These are phyloP conservation scores for Leishmania turanica DNA, from an alignment of 208 protist species.

Conservation along the genomic window DNA sequence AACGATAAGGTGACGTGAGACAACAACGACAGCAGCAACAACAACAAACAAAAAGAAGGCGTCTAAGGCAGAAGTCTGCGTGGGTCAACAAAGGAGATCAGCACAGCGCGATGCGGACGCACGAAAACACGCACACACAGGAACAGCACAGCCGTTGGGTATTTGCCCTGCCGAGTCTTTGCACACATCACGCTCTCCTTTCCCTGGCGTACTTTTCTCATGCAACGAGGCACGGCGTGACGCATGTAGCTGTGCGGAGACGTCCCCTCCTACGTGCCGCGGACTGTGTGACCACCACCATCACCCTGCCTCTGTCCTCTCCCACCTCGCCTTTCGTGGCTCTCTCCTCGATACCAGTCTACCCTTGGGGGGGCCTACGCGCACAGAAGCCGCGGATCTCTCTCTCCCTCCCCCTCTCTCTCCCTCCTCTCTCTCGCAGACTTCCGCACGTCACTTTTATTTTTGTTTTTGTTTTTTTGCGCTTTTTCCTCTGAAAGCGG, in stretches of 20 bases:
- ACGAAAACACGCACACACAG: background rate
- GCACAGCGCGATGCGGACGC: background rate
- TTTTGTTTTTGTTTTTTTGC: no score
- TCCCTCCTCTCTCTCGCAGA: background rate
- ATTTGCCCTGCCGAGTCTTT: background rate
- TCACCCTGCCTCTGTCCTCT: background rate
- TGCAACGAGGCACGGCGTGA: background rate
- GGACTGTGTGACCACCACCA: background rate
- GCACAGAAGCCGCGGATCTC: background rate
- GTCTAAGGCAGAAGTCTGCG: background rate
- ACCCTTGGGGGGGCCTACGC: background rate
- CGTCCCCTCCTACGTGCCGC: background rate
- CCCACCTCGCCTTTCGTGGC: background rate
- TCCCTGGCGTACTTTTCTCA: background rate
- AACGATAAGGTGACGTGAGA: background rate
- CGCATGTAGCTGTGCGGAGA: background rate
- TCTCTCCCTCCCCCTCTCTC: no score
- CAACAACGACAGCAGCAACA: background rate
- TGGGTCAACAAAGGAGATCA: background rate
- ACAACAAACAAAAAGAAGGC: background rate
- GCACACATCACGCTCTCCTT: background rate
- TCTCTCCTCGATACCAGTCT: background rate
- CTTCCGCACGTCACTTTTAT: background rate
- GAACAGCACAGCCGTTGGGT: background rate
- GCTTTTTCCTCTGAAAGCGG: background rate